These are phyloP conservation scores for Huntiella abstrusa DNA, from an alignment of 2,329 filamentous ascomycete genomes.

Conservation along the genomic window DNA sequence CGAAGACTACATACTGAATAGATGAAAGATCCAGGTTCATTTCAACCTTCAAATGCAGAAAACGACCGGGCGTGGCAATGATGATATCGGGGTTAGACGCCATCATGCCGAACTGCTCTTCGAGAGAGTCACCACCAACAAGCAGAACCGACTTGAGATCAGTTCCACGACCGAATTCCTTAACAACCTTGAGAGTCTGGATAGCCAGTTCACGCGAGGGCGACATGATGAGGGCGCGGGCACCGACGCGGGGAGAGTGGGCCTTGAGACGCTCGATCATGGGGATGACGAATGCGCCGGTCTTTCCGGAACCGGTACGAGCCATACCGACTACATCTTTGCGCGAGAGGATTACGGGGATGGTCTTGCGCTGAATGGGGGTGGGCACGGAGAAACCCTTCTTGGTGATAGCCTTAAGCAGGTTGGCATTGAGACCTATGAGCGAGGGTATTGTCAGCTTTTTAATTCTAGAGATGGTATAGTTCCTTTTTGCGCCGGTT, in stretches of 20 bases:
- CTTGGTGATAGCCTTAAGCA: constrained; percentile 76
- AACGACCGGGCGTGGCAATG: constrained; percentile 90
- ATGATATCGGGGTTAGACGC: constrained; percentile 89
- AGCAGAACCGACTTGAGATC: constrained; percentile 80
- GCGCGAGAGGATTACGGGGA: constrained; percentile 72
- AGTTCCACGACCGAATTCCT: constrained; percentile 78
- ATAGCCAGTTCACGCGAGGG: constrained; percentile 86
- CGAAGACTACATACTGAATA: constrained; percentile 86
- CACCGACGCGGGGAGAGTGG: constrained; percentile 73
- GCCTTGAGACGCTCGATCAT: constrained; percentile 89
- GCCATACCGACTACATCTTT: constrained; percentile 99
- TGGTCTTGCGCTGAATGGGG: constrained; percentile 91
- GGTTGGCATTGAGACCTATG: constrained; percentile 53
- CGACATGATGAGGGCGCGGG: constrained; percentile 72
- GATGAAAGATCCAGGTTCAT: constrained; percentile 86
- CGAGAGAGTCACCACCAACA: constrained; percentile 85
- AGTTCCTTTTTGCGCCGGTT: background rate
- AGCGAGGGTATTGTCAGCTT: background rate
- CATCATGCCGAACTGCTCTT: constrained; percentile 90
- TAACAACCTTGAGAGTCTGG: constrained; percentile 90
- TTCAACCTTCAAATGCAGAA: constrained; percentile 90
- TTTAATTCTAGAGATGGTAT: background rate
- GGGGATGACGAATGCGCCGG: constrained; percentile 90
- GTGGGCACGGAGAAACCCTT: constrained; percentile 96
- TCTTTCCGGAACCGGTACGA: constrained; percentile 95